Evolutionary conservation across 2,329 filamentous ascomycete genomes (phyloP).

Genomic region (Diplocarpon rosae): DNA sequence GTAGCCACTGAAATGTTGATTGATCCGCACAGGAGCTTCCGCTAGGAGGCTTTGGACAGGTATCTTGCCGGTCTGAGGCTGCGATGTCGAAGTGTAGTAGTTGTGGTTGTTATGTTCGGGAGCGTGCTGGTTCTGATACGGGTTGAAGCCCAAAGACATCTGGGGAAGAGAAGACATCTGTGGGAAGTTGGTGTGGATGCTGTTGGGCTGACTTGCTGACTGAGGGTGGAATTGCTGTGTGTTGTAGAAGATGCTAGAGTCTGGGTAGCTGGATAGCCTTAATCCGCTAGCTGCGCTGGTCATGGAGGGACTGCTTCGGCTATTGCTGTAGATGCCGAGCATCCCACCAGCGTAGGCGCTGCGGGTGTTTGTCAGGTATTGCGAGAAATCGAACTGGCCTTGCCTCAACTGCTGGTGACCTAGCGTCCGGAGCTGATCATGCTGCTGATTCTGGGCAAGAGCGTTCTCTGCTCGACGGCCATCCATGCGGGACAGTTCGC

Average conservation of each 20-base stretch:
- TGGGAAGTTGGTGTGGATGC: background rate
- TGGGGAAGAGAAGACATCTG: background rate
- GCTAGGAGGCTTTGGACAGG: background rate
- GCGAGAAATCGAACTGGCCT: too few species aligned
- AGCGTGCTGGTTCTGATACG: background rate
- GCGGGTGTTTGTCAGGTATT: too few species aligned
- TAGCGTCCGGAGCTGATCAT: background rate
- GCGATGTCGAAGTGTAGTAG: background rate
- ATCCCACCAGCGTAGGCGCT: too few species aligned
- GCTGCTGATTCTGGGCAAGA: background rate
- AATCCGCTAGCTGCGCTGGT: too few species aligned
- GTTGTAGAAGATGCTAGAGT: background rate
- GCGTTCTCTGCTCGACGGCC: background rate
- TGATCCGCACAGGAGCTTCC: background rate
- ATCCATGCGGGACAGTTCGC: background rate
- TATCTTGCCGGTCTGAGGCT: constrained; percentile 1
- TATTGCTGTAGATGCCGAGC: too few species aligned
- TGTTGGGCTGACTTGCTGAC: background rate
- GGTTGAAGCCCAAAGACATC: background rate
- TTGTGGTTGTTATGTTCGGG: background rate
- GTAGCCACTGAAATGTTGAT: background rate
- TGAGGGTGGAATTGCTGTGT: background rate
- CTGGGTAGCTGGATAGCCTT: too few species aligned
- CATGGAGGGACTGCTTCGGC: too few species aligned
- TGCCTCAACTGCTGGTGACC: background rate